Evolutionary conservation across 257 asterid genomes (phyloP).

Genomic region (Gardenia jasminoides): DNA sequence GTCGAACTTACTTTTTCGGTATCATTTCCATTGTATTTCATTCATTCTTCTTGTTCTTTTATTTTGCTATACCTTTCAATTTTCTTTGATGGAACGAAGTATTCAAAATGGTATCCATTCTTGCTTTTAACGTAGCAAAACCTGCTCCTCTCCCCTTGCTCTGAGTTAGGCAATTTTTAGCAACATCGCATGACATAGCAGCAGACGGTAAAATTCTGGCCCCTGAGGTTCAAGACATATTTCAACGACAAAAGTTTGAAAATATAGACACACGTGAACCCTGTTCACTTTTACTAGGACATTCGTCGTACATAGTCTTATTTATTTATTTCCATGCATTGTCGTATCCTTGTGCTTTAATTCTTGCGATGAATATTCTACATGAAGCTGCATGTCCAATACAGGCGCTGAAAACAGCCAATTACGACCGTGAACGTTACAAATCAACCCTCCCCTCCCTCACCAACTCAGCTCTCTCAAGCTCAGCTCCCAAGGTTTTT

Average conservation of each 20-base stretch:
- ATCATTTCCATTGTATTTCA: background rate
- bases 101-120: background rate
- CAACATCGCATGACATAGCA: background rate
- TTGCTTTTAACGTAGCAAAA: background rate
- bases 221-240: background rate
- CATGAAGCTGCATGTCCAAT: background rate
- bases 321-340: background rate
- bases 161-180: background rate
- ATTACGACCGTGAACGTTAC: too few relatives aligned
- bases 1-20: too few relatives aligned
- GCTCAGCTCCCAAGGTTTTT: background rate
- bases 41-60: background rate
- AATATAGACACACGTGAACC: background rate
- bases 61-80: background rate
- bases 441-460: background rate
- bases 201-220: background rate
- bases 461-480: background rate
- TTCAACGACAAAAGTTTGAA: background rate
- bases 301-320: background rate
- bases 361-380: background rate
- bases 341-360: background rate
- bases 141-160: background rate
- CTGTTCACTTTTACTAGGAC: background rate
- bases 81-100: background rate
- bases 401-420: background rate